Evolutionary conservation across 1,284 basidiomycete species (phyloP).

Genomic region (Malassezia sympodialis): DNA sequence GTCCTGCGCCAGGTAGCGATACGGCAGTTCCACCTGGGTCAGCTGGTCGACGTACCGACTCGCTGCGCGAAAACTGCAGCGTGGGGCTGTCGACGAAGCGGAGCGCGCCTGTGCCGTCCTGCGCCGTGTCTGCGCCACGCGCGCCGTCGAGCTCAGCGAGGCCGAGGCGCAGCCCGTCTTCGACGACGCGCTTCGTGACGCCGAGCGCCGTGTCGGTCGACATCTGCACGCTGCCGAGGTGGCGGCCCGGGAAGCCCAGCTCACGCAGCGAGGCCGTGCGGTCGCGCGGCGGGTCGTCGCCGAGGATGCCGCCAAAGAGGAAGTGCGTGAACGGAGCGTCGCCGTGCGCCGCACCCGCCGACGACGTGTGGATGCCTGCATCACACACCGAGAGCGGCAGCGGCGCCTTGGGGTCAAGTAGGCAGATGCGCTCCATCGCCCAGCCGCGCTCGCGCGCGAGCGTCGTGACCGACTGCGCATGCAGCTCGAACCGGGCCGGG

Average conservation of each 20-base stretch:
- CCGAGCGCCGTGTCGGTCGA: slow-evolving; percentile 94
- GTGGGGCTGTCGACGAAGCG: slow-evolving; percentile 40
- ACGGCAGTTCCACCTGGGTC: slow-evolving; percentile 16
- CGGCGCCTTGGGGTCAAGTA: slow-evolving; percentile 39
- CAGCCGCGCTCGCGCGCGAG: slow-evolving; percentile 56
- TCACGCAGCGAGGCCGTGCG: slow-evolving; percentile 70
- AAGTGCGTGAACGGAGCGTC: slow-evolving; percentile 40
- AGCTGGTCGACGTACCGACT: slow-evolving; percentile 24
- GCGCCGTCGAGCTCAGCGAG: slow-evolving; percentile 13
- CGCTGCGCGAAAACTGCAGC: slow-evolving; percentile 35
- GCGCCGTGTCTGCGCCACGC: slow-evolving; percentile 10
- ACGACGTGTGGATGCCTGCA: slow-evolving; percentile 18
- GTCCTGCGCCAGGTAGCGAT: slow-evolving; percentile 14
- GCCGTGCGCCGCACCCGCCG: neutral
- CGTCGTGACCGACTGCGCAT: slow-evolving; percentile 59
- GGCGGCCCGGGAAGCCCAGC: slow-evolving; percentile 64
- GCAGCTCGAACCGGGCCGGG: slow-evolving; percentile 55
- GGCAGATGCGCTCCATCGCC: slow-evolving; percentile 50
- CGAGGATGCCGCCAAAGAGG: slow-evolving; percentile 52
- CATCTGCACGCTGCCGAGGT: slow-evolving; percentile 66
- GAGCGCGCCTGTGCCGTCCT: slow-evolving; percentile 14
- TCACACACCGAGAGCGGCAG: slow-evolving; percentile 28
- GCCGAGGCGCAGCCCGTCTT: slow-evolving; percentile 53
- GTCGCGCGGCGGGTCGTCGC: slow-evolving; percentile 81
- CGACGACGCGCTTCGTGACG: slow-evolving; percentile 76